Base-by-base conservation (phyloP, 2,329 filamentous ascomycete genomes). In the Stachybotrys chlorohalonatus region DNA sequence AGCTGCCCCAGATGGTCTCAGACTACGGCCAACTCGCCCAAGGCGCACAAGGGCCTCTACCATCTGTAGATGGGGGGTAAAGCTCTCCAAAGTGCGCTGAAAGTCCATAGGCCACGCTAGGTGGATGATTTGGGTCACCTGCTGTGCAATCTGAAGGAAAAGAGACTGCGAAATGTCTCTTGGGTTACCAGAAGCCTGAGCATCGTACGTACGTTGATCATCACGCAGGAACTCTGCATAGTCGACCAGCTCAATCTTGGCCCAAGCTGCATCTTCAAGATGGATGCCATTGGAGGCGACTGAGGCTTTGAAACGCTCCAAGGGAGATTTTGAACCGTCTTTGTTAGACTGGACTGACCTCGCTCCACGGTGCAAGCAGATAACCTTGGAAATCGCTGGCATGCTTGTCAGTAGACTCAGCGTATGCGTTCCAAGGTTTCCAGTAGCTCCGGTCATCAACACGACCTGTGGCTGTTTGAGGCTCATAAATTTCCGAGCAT, bases 41-140 rank as follows among this genome's bases (percentile, higher is more conserved):
- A 49, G 52, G n/a, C 46, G 46, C 31, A 52, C 50, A 13, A 52
- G 36, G 2, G 50, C 24, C 36, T 1, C 31, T 56, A 54, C 36
- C 50, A 52, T 52, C 24, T 52, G 50, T 9, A 42, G 17, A n/a
- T 56, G 58, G n/a, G 56, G 52, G 3, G 32, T 49, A 39, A 61
- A 60, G 47, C 56, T 58, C 6, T 55, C 47, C 9, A 60, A 24
- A 5, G 54, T 55, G 15, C 58, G 56, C 9, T 59, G 54, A 36
- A 61, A 61, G 54, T 59, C 57, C 56, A 61, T 58, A 3, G 59
- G 59, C 58, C 58, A 61, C 1, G 59, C 59, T 6, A 56, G 17
- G 49, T 64, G 62, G 2, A 59, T 15, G 24, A 64, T 62, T 45
- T 62, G 58, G 13, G 50, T 52, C 6, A 52, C 36, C 50, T 24